phyloP scores from a whole-genome alignment of 202 grass and related monocot genomes.

The Tripidium arundinaceum region DNA sequence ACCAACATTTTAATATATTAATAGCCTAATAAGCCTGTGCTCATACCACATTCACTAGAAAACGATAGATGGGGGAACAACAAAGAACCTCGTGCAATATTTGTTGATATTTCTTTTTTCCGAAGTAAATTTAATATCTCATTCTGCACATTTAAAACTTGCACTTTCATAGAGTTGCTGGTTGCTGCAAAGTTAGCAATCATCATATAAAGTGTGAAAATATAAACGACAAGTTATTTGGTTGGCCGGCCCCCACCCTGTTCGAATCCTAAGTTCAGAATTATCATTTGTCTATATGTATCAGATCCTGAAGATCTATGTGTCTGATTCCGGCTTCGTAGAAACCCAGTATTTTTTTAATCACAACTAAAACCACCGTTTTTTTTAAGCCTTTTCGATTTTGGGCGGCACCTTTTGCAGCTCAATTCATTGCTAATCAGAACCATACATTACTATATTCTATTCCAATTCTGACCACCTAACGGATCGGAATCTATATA shows the following conservation, averaged over 20 bases:
- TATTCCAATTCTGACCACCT: not conserved
- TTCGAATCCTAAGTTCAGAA: not conserved
- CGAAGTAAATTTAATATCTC: not conserved
- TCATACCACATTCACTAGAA: not conserved
- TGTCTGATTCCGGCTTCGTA: conserved; percentile 27
- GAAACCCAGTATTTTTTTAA: conserved; percentile 1
- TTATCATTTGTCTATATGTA: not conserved
- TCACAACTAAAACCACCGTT: not conserved
- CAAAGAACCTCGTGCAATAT: not conserved
- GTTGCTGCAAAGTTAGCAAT: not conserved
- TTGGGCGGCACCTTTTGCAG: conserved; percentile 9
- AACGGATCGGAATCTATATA: not conserved
- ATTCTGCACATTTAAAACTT: not conserved
- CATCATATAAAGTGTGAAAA: not conserved
- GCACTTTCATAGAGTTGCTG: not conserved
- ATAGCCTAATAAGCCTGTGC: not conserved
- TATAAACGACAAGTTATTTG: not conserved
- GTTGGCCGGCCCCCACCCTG: not conserved
- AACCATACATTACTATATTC: not conserved
- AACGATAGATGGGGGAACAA: not conserved
- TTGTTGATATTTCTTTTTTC: not conserved
- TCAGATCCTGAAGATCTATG: conserved; percentile 4
- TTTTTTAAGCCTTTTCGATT: not conserved
- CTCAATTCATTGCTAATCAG: not conserved
- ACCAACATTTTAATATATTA: not conserved